Evolutionary conservation across 129 eudicot genomes (phyloP), one percentile per base, ranked within the genome.

Genomic region (Dittrichia graveolens): DNA sequence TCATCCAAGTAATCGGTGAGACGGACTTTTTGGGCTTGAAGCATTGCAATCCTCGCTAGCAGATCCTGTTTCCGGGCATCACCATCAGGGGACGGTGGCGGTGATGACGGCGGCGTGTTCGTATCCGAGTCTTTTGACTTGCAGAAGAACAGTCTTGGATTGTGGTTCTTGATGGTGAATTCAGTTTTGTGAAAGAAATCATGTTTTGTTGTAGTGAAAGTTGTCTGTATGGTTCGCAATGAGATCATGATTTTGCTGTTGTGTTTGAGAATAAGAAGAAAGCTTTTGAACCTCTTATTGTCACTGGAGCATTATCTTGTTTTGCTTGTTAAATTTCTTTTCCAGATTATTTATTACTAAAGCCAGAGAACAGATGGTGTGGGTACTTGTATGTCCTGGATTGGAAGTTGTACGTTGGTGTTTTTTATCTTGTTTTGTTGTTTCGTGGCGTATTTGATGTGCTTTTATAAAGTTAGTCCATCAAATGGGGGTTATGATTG

Each of bases 11-110:
- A 94, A 65, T 88, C 96, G 0, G 95, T 81, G 57, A 90, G 91
- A 9, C 95, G 92, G 14, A 90, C 92, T 72, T 94, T 90, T 57
- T 90, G 88, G n/a, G 98, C 66, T 84, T 94, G 93, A 67, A 94
- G 90, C 97, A 82, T 85, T 9, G 91, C 96, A 6, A 94, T 94
- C 57, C 73, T 77, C 46, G 92, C 97, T 13, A 94, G 87, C 11
- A 94, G 72, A 41, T 94, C 98, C 42, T 94, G 98, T 58, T 81
- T 82, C 5, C 59, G 54, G 1, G 63, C 55, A 72, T 94, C 98
- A 44, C 95, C 96, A 35, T 83, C 79, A 1, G 92, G 86, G 31
- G 77, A 45, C 2, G 83, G 82, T 14, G 56, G 18, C 16, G 73
- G 79, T n/a, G 80, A 42, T 42, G 83, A 37, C 8, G 85, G 13